phyloP scores from a whole-genome alignment of 2,329 filamentous ascomycete genomes.

The Beauveria asiatica region DNA sequence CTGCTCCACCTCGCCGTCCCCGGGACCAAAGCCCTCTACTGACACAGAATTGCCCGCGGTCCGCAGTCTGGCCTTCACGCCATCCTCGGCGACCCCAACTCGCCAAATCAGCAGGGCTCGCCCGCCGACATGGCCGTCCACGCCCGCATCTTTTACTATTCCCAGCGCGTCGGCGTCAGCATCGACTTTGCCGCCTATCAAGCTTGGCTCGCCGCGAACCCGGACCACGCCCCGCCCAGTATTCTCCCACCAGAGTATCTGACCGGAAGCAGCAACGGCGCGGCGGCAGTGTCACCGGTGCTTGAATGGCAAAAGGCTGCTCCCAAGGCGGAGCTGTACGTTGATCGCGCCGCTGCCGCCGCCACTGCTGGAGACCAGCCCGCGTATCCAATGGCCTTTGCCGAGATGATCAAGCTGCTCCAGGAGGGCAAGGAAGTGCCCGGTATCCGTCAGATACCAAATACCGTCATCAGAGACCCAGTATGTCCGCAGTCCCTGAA shows the following conservation, averaged over 20 bases:
- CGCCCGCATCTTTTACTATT: conserved; percentile 61
- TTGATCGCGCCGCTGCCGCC: conserved; percentile 29
- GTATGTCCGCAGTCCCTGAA: conserved; percentile 33
- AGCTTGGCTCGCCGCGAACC: conserved; percentile 43
- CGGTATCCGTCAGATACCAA: conserved; percentile 79
- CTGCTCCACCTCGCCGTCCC: neutral
- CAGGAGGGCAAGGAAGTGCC: conserved; percentile 75
- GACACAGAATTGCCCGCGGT: neutral
- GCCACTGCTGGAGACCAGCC: conserved; percentile 39
- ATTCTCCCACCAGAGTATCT: conserved; percentile 28
- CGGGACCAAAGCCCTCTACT: neutral
- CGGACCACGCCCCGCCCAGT: conserved; percentile 26
- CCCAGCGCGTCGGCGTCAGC: conserved; percentile 37
- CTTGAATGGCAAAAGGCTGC: conserved; percentile 42
- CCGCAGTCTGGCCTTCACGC: conserved; percentile 50
- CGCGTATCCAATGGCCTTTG: conserved; percentile 73
- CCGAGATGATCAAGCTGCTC: conserved; percentile 77
- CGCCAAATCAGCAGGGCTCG: conserved; percentile 35
- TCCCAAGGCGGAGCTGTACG: conserved; percentile 37
- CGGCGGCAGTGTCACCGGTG: conserved; percentile 8
- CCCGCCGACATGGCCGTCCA: conserved; percentile 53
- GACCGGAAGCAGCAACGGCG: conserved; percentile 2
- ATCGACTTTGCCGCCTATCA: conserved; percentile 64
- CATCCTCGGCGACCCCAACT: conserved; percentile 49
- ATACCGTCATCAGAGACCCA: conserved; percentile 65